Percentiles rank a stretch among this genome's conserved stretches.
These are phyloP conservation scores for Fraxinus greggii DNA, from an alignment of 305 asterid species.

Conservation along the genomic window DNA sequence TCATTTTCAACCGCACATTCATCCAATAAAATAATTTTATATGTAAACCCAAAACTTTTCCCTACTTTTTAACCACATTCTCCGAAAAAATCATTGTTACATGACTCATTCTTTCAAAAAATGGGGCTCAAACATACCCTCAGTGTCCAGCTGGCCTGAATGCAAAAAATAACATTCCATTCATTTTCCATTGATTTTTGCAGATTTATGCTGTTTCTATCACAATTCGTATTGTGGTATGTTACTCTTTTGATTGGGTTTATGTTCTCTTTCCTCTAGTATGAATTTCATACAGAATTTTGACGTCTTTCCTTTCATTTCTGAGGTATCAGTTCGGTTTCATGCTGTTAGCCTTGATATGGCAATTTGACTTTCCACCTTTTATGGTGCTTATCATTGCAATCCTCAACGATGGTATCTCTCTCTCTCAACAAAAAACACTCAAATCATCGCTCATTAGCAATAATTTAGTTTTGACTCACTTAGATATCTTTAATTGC, in stretches of 20 bases:
- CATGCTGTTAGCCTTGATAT: conserved; percentile 90
- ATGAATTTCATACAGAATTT: neutral
- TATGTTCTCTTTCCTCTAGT: neutral
- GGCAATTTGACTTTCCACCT: conserved; percentile 97
- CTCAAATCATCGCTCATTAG: neutral
- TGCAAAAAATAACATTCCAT: conserved; percentile 16
- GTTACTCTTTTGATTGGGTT: conserved; percentile 20
- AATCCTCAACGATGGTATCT: conserved; percentile 82
- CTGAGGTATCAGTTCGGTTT: conserved; percentile 75
- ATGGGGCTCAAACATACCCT: neutral
- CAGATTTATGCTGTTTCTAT: conserved; percentile 99
- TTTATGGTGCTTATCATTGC: conserved; percentile 99
- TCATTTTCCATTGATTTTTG: conserved; percentile 16
- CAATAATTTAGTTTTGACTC: neutral
- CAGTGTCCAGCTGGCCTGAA: neutral
- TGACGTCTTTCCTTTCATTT: conserved; percentile 16
- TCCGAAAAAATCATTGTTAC: neutral
- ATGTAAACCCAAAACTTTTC: neutral
- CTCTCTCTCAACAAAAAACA: conserved; percentile 5
- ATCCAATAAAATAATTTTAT: neutral
- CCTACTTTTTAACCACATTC: neutral
- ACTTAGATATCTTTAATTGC: neutral
- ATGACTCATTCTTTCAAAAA: neutral
- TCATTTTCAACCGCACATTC: neutral
- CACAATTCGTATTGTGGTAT: conserved; percentile 98